These are phyloP conservation scores for Physcia stellaris DNA, from an alignment of 495 filamentous ascomycete genomes.

Conservation along the genomic window DNA sequence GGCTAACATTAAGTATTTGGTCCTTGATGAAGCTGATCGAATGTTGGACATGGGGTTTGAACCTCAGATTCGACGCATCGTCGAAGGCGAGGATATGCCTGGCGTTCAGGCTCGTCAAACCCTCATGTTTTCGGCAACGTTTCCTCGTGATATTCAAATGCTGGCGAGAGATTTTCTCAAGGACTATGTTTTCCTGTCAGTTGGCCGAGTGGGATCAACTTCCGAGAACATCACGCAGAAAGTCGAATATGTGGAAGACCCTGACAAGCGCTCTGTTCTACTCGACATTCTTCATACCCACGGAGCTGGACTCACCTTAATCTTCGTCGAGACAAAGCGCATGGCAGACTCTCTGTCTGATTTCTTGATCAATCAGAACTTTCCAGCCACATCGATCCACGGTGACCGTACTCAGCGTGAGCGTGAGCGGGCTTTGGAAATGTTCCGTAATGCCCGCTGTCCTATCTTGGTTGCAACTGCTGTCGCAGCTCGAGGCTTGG, in stretches of 20 bases:
- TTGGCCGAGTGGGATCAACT: slow-evolving; percentile 98
- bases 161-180: slow-evolving; percentile 94
- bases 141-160: slow-evolving; percentile 98
- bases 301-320: slow-evolving; percentile 78
- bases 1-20: slow-evolving; percentile 95
- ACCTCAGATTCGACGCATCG: slow-evolving; percentile 95
- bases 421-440: slow-evolving; percentile 92
- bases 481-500: slow-evolving; percentile 86
- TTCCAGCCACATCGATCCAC: slow-evolving; percentile 97
- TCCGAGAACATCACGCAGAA: slow-evolving; percentile 99
- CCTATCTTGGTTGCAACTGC: slow-evolving; percentile 95
- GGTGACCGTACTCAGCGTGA: slow-evolving; percentile 97
- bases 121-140: slow-evolving; percentile 99
- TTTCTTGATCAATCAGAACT: slow-evolving; percentile 94
- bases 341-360: slow-evolving; percentile 97
- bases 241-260: slow-evolving; percentile 93
- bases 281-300: slow-evolving; percentile 96
- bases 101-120: slow-evolving; percentile 73
- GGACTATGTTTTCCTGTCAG: slow-evolving; percentile 96
- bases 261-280: slow-evolving; percentile 93
- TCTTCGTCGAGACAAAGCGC: slow-evolving; percentile 99
- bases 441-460: slow-evolving; percentile 90
- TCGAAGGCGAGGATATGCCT: slow-evolving; percentile 97
- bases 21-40: slow-evolving; percentile 97
- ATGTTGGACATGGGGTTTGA: slow-evolving; percentile 99